Evolutionary conservation across 148 eudicot genomes (phyloP).

Genomic region (Persicaria maculosa): DNA sequence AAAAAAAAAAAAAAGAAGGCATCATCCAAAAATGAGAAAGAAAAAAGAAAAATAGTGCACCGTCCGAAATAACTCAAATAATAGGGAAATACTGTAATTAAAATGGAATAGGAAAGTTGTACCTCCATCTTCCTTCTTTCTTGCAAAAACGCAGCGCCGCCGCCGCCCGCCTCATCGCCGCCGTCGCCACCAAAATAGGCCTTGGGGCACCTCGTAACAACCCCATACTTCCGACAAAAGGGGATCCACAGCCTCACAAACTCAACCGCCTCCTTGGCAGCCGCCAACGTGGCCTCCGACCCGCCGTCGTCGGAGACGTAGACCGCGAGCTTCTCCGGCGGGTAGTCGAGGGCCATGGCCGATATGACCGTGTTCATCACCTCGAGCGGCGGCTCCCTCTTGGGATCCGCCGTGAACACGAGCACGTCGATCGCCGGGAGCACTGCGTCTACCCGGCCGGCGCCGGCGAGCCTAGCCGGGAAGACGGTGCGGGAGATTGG

Average conservation of each 20-base stretch:
- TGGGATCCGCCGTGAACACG: constrained; percentile 50
- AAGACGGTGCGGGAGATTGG: constrained; percentile 31
- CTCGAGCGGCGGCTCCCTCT: constrained; percentile 38
- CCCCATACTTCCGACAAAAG: constrained; percentile 32
- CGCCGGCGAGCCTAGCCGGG: constrained; percentile 33
- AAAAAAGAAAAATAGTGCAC: too few relatives aligned
- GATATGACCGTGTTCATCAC: constrained; percentile 64
- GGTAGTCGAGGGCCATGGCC: constrained; percentile 51
- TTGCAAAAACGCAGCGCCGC: constrained; percentile 23
- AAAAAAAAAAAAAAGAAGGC: too few relatives aligned
- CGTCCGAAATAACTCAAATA: too few relatives aligned
- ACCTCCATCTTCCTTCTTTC: constrained; percentile 42
- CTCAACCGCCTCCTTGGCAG: constrained; percentile 35
- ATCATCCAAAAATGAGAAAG: too few relatives aligned
- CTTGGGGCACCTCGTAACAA: constrained; percentile 41
- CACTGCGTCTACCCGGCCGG: not conserved
- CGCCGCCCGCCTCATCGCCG: constrained; percentile 11
- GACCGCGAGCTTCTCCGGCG: constrained; percentile 33
- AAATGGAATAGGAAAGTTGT: not conserved
- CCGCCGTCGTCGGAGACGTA: constrained; percentile 59
- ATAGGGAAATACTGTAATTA: too few relatives aligned
- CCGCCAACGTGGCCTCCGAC: constrained; percentile 33
- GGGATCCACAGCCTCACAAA: constrained; percentile 53
- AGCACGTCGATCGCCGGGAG: constrained; percentile 48
- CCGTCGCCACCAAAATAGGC: constrained; percentile 27